Conservation (phyloP, 2,329 filamentous ascomycete genomes). For the Colletotrichum euphorbiae region DNA sequence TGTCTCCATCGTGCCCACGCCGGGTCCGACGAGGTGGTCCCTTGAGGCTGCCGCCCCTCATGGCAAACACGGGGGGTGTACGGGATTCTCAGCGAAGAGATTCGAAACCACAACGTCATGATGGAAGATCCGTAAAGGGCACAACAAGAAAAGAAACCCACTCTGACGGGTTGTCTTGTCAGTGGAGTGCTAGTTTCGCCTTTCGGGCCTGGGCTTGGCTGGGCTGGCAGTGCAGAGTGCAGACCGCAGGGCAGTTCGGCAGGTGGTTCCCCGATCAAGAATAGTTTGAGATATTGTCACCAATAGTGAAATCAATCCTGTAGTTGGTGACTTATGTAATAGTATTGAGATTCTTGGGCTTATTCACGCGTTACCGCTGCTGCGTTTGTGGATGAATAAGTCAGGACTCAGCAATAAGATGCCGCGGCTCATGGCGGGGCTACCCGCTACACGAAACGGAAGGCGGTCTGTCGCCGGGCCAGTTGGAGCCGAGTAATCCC, state of each 20-base stretch:
- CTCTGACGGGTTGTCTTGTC: not conserved
- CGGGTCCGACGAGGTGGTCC: conserved; percentile 23
- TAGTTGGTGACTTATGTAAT: not conserved
- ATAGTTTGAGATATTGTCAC: conserved; percentile 2
- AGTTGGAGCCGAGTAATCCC: conserved; percentile 9
- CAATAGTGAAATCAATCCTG: not conserved
- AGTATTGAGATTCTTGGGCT: not conserved
- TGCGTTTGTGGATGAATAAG: not conserved
- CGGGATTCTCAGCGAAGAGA: conserved; percentile 13
- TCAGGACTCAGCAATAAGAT: conserved; percentile 25
- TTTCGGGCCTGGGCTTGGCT: conserved; percentile 16
- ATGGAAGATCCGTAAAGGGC: conserved; percentile 19
- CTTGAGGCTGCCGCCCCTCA: not conserved
- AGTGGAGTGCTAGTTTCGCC: conserved; percentile 10
- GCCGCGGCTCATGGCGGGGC: conserved; percentile 33
- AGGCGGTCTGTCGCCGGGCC: conserved; percentile 1
- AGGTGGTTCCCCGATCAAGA: conserved; percentile 25
- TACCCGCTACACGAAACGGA: not conserved
- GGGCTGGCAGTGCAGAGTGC: not conserved
- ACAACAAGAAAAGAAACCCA: not conserved
- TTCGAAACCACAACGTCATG: conserved; percentile 37
- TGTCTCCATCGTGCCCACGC: conserved; percentile 25
- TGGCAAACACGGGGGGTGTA: not conserved
- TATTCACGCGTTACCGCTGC: not conserved
- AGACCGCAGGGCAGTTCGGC: not conserved